Percentiles rank a stretch among this genome's conserved stretches.
phyloP scores from a whole-genome alignment of 352 stramenopile species.

The Pythium myriotylum region DNA sequence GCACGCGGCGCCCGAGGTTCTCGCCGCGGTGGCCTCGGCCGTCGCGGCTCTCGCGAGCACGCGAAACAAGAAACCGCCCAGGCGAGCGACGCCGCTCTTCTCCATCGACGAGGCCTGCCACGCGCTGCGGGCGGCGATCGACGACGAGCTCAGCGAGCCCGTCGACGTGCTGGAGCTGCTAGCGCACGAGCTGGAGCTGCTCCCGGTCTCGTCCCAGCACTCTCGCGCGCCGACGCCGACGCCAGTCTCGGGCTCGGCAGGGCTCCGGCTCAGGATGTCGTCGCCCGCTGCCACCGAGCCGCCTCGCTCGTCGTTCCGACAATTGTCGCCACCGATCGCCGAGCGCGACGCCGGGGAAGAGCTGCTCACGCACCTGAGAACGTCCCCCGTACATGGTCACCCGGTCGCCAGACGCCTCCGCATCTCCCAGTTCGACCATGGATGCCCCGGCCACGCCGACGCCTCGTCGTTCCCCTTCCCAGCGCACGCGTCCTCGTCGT shows the following conservation, averaged over 20 bases:
- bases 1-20: slow-evolving; percentile 42
- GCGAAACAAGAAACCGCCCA: slow-evolving; percentile 42
- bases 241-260: too few relatives aligned
- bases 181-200: slow-evolving; percentile 12
- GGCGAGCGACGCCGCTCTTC: slow-evolving; percentile 41
- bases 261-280: not conserved
- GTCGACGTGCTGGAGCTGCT: slow-evolving; percentile 20
- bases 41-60: slow-evolving; percentile 59
- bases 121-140: slow-evolving; percentile 17
- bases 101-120: slow-evolving; percentile 39
- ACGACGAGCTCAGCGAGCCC: slow-evolving; percentile 11
- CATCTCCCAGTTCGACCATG: not conserved
- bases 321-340: not conserved
- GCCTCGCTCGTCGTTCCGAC: not conserved
- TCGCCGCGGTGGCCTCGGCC: slow-evolving; percentile 55
- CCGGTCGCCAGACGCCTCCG: not conserved
- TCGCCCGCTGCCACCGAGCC: not conserved
- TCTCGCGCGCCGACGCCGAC: too few relatives aligned
- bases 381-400: slow-evolving; percentile 25
- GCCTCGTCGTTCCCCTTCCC: slow-evolving; percentile 8
- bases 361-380: slow-evolving; percentile 24
- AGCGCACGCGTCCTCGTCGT: slow-evolving; percentile 1
- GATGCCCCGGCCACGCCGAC: not conserved
- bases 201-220: not conserved
- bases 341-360: slow-evolving; percentile 25